These are phyloP conservation scores for Porcisia deanei DNA, from an alignment of 208 protist genomes.

Conservation along the genomic window DNA sequence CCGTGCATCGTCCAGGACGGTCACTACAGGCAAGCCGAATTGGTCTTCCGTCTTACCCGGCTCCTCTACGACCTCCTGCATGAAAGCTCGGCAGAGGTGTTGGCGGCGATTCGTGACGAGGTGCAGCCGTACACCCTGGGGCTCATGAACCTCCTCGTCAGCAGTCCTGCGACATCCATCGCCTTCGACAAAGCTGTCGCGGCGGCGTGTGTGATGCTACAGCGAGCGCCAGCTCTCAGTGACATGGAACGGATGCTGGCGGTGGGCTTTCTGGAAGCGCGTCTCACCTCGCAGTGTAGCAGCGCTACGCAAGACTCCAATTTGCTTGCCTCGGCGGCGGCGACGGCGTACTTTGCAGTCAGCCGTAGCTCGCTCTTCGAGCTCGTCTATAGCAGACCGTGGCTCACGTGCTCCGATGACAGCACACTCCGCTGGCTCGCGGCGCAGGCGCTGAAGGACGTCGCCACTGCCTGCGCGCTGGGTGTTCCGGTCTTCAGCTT, in stretches of 20 bases:
- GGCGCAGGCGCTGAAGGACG: constrained; percentile 57
- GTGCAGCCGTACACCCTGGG: constrained; percentile 33
- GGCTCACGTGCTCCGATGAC: constrained; percentile 43
- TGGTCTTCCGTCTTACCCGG: constrained; percentile 58
- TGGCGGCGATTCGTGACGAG: constrained; percentile 24
- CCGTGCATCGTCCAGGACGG: constrained; percentile 31
- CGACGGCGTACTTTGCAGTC: constrained; percentile 26
- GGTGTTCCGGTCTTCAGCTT: constrained; percentile 31
- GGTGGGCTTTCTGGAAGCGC: constrained; percentile 66
- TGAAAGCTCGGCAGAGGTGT: constrained; percentile 34
- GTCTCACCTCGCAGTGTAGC: constrained; percentile 20
- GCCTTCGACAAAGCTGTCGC: constrained; percentile 51
- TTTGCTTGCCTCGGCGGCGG: constrained; percentile 4
- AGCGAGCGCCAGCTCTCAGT: constrained; percentile 22
- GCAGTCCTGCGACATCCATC: constrained; percentile 33
- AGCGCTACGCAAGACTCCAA: neutral
- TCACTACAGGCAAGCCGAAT: constrained; percentile 55
- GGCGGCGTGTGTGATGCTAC: constrained; percentile 59
- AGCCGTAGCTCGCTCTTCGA: constrained; percentile 41
- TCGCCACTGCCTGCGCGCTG: constrained; percentile 35
- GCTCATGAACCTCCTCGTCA: constrained; percentile 50
- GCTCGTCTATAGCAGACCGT: constrained; percentile 32
- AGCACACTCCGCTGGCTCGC: constrained; percentile 59
- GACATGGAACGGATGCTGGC: constrained; percentile 64
- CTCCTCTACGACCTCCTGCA: constrained; percentile 54